phyloP scores from a whole-genome alignment of 2,329 filamentous ascomycete species.

The Thermomyces lanuginosus region DNA sequence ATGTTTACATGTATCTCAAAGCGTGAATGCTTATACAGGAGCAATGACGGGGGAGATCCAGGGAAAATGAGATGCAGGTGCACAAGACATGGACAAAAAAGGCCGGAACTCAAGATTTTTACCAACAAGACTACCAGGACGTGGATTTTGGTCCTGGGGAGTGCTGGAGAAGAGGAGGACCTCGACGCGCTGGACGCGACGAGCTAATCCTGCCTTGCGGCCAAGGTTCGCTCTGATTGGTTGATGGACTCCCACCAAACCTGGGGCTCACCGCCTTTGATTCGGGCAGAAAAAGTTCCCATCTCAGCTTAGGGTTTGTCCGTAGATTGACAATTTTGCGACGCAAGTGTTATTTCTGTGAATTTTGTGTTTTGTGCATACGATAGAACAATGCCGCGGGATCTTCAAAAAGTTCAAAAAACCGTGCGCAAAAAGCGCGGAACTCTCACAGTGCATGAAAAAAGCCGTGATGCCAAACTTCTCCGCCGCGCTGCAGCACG shows the following conservation, averaged over 20 bases:
- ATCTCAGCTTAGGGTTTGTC: neutral
- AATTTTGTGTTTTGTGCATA: neutral
- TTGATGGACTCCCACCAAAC: constrained; percentile 3
- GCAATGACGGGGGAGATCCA: too few relatives aligned
- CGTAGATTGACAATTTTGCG: neutral
- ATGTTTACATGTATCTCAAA: constrained; percentile 13
- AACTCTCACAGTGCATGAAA: constrained; percentile 61
- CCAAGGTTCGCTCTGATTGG: constrained; percentile 2
- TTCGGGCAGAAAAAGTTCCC: constrained; percentile 14
- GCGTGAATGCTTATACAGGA: constrained; percentile 7
- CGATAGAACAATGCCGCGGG: constrained; percentile 47
- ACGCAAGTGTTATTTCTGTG: neutral
- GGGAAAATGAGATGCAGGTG: constrained; percentile 9
- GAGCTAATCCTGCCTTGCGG: constrained; percentile 15
- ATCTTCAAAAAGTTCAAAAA: constrained; percentile 71
- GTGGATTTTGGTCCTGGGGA: too few relatives aligned
- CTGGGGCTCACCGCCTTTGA: constrained; percentile 14
- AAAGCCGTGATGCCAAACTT: constrained; percentile 70
- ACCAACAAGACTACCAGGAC: constrained; percentile 1
- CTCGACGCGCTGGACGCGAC: constrained; percentile 16
- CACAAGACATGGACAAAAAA: constrained; percentile 2
- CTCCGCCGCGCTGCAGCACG: constrained; percentile 63
- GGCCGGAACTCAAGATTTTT: constrained; percentile 1
- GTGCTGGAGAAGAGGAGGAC: too few relatives aligned
- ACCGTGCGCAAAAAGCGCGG: constrained; percentile 74